A percentile compares a stretch with the other conserved stretches of the same genome.
Evolutionary conservation across 176 grass and related monocot genomes (phyloP).

Genomic region (Otatea glauca): DNA sequence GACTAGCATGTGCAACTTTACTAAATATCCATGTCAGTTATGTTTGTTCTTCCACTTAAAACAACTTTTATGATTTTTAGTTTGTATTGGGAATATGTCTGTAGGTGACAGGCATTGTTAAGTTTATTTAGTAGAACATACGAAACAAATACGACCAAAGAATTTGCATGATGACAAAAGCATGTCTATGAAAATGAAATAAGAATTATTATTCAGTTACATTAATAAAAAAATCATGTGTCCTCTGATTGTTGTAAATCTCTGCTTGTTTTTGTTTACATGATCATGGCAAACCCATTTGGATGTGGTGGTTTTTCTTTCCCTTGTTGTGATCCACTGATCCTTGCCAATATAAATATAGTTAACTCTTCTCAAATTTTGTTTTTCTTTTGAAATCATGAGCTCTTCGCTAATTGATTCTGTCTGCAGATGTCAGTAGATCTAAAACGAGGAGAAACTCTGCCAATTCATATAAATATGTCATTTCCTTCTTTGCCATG

Average conservation of each 20-base stretch:
- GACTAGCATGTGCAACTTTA: not conserved
- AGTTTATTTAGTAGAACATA: not conserved
- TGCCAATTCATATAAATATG: conserved; percentile 97
- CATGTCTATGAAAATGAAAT: not conserved
- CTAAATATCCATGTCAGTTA: not conserved
- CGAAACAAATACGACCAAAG: not conserved
- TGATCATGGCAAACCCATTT: not conserved
- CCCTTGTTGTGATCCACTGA: not conserved
- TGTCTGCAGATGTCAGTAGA: conserved; percentile 94
- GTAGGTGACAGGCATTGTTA: not conserved
- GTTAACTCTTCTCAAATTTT: not conserved
- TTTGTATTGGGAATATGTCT: not conserved
- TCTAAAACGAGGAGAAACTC: conserved; percentile 93
- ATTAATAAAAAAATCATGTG: not conserved
- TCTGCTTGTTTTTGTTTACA: not conserved
- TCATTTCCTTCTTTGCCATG: conserved; percentile 97
- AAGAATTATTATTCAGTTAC: not conserved
- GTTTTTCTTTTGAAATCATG: not conserved
- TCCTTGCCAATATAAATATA: conserved; percentile 15
- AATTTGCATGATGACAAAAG: conserved; percentile 19
- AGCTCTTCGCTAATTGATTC: conserved; percentile 35
- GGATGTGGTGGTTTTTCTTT: not conserved
- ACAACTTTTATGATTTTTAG: not conserved
- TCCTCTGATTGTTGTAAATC: conserved; percentile 5
- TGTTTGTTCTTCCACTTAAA: not conserved